Base-by-base conservation (phyloP, 2,329 filamentous ascomycete genomes). In the Arthrobotrys sinensis region DNA sequence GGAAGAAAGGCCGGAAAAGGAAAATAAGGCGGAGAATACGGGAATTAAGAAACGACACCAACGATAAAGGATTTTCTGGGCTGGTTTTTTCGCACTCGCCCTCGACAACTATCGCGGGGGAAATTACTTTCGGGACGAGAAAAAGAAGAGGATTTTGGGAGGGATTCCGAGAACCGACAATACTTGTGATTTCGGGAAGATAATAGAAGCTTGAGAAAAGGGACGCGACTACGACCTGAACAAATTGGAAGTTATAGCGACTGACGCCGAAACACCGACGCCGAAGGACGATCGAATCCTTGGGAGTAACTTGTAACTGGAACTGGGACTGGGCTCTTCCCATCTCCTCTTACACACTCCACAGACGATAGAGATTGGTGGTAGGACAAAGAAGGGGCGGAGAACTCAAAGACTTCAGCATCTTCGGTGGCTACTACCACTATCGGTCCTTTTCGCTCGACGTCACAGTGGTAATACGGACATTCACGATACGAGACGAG, bases 1-100 rank as follows among this genome's bases (percentile, higher is more conserved):
- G 53, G 66, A 14, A 46, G 48, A 40, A 38, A 63, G 38, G 36
- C 70, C 70, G 70, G 70, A 75, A 75, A 67, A 53, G 70, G 70
- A 75, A 75, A 75, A 75, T 63, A 67, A 68, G 70, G 70, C 70
- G 70, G 70, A 75, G 70, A 62, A 75, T 40, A 75, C 70, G 62
- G 70, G 70, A 75, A 75, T 67, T 75, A 75, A 67, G 70, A 50
- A 66, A 73, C 46, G 52, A 57, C 34, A 38, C 52, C 66, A 70
- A 66, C 60, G 48, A 60, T 57, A 72, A 64, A 72, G 32, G 36
- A 53, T 38, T 38, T 38, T 38, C 6, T 38, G n/a, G 34, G 38
- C 32, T 24, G 19, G 50, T 67, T 53, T 55, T 52, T 40, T 36
- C 50, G 34, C 16, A 36, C 12, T 16, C 28, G 50, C 28, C 24